Base-by-base conservation (phyloP, 1,284 basidiomycete species). In the Amylostereum areolatum region DNA sequence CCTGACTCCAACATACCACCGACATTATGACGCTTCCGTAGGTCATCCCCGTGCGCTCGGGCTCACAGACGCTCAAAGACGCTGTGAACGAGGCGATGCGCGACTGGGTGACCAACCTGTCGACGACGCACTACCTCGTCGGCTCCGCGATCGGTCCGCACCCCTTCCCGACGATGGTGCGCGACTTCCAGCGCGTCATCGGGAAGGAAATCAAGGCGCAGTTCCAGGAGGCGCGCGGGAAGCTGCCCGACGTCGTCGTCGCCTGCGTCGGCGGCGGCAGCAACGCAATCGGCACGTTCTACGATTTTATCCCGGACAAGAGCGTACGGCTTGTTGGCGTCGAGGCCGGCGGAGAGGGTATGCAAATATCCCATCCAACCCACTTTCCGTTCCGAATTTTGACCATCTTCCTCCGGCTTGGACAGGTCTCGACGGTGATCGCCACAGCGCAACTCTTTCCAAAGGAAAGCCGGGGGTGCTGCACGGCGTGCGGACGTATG, bases 111-210 rank as follows among this genome's bases (percentile, higher is more conserved):
- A 94, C 95, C 41, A 96, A 98, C 68, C 80, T 99, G 34, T 74
- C 89, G 31, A 88, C 74, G 18, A 98, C 96, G 2, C 94, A 99
- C 72, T 99, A 98, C 73, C 82, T 97, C 55, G 92, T 99, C 57
- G 97, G 97, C 36, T 97, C 94, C 24, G 93, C 88, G 32, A 97
- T 99, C 58, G 97, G 97, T 5, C 97, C 97, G 12, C 96, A 98
- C 67, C 97, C 97, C 1, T 99, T 99, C 83, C 97, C 97, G 1
- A 97, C 95, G 32, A 92, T 99, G 53, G 96, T 99, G 43, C 86
- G 96, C 49, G 97, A 99, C 69, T 98, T 97, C 81, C 97, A 99
- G 68, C 84, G 88, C 56, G 81, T 99, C 46, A 99, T 99, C 57
- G 90, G 96, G 3, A 77, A 86, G 62, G 97, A 99, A 71, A 96